Conservation (phyloP, 164 flowering plant species). For the grape (Vitis vinifera) region ASM3070453v1 NC_081823.1:4523501-4524000, state of each 20-base stretch:
- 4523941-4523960: conserved; percentile 2
- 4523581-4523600: no score
- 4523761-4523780: conserved; percentile 27
- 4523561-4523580: no score
- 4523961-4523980: no score
- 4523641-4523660: conserved; percentile 24
- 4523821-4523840: conserved; percentile 24
- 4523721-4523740: conserved; percentile 30
- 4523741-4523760: conserved; percentile 12
- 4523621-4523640: conserved; percentile 7
- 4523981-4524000: no score
- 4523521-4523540: no score
- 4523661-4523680: conserved; percentile 4
- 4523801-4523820: conserved; percentile 10
- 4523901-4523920: conserved; percentile 14
- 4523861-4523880: neutral
- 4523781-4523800: conserved; percentile 30
- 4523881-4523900: conserved; percentile 17
- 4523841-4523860: conserved; percentile 12
- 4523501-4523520: conserved; percentile 2
- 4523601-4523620: conserved; percentile 24
- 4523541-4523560: no score
- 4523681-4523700: conserved; percentile 23
- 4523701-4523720: conserved; percentile 9
- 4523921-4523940: conserved; percentile 4